Evolutionary conservation across 108 stramenopile species (phyloP), one percentile per base, ranked within the genome.

Genomic region (Pseudonitzschia delicatissima): DNA sequence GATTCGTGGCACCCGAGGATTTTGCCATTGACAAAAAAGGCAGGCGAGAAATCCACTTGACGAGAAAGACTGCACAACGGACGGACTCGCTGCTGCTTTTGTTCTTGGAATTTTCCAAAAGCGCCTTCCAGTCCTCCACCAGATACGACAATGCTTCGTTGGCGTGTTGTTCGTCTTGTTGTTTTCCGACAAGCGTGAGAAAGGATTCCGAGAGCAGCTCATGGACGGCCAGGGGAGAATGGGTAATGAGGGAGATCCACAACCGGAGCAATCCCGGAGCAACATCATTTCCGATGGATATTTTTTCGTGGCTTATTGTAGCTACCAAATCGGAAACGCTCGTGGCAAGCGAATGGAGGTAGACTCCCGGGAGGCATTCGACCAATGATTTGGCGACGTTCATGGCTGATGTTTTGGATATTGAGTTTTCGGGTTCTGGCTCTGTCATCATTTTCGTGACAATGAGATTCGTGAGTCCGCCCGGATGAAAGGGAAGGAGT

Each of bases 21-120:
- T 35, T 31, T 21, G 36, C 11, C 0, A 27, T 2, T 28, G 39
- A 9, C 0, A 4, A 28, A 11, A 63, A 57, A 4, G 44, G 60
- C 49, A 49, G n/a, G 8, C 8, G 27, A 11, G 39, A 36, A 13
- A 66, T n/a, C 20, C 39, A 37, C 0, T 50, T 28, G 20, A 66
- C 31, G 33, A 23, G 60, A 8, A 57, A 31, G 20, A 57, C 49
- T 1, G 72, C 72, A 66, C 72, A 73, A 32, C 72, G 64, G 17
- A 73, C 48, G 0, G 58, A 25, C 17, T 57, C 59, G 0, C 12
- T 34, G 31, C 31, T 36, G 49, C 7, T 17, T 15, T 33, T 3
- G 20, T 35, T 18, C 0, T n/a, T 33, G 8, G 3, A 58, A 8
- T 15, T 33, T 29, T 33, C 17, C 20, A 15, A 23, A 52, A 21